Percentiles rank a stretch among this genome's conserved stretches.
Conservation (phyloP, 2,329 filamentous ascomycete genomes). For the Dactylella cylindrospora region DNA sequence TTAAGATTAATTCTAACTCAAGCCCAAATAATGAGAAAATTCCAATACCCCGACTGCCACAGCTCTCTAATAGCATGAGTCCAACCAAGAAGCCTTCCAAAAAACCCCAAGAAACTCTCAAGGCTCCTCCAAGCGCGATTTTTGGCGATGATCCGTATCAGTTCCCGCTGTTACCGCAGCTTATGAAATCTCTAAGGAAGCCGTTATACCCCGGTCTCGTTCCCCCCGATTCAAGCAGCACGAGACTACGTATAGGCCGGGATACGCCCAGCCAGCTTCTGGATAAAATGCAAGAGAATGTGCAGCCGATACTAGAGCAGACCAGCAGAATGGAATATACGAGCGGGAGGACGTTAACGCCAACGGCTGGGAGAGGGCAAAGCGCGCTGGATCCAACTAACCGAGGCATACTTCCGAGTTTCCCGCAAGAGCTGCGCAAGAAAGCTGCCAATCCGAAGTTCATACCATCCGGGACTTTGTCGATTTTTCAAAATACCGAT, state of each 20-base stretch:
- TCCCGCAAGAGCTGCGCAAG: not conserved
- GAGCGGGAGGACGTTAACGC: no score
- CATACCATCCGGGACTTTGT: no score
- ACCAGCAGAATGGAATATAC: slow-evolving; percentile 8
- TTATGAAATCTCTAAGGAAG: slow-evolving; percentile 4
- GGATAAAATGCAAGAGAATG: slow-evolving; percentile 13
- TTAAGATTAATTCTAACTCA: no score
- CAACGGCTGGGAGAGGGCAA: no score
- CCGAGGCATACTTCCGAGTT: not conserved
- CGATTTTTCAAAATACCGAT: no score
- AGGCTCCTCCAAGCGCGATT: no score
- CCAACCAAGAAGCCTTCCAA: no score
- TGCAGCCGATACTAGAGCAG: slow-evolving; percentile 10
- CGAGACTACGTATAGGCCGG: not conserved
- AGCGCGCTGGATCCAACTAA: no score
- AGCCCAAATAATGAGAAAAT: no score
- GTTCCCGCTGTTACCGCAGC: not conserved
- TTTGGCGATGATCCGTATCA: not conserved
- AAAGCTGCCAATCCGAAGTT: not conserved
- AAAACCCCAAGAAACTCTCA: no score
- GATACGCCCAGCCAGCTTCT: slow-evolving; percentile 3
- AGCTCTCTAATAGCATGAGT: no score
- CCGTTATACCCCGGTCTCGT: slow-evolving; percentile 11
- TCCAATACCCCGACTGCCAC: no score
- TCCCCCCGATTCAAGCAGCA: not conserved